phyloP scores from a whole-genome alignment of 129 eudicot species.

The Pseudognaphalium luteoalbum region DNA sequence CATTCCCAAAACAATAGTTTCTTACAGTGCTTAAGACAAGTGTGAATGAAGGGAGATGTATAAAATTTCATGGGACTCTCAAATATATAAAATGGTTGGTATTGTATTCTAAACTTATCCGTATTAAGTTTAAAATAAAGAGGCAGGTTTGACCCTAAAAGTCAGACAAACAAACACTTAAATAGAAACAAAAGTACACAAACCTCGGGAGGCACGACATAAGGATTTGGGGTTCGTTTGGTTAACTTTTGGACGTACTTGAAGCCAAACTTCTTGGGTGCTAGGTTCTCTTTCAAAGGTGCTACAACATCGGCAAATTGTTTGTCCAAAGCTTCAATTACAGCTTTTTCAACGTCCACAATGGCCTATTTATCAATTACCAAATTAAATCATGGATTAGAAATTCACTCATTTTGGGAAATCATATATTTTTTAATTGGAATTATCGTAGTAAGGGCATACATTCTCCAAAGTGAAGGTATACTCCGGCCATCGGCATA shows the following conservation, averaged over 20 bases:
- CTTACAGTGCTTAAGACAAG: not conserved
- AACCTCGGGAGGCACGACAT: slow-evolving; percentile 66
- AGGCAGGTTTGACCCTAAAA: not conserved
- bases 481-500: slow-evolving; percentile 91
- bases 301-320: slow-evolving; percentile 60
- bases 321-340: slow-evolving; percentile 60
- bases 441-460: slow-evolving; percentile 22
- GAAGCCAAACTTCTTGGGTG: slow-evolving; percentile 64
- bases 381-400: slow-evolving; percentile 18
- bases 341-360: slow-evolving; percentile 64
- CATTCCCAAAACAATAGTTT: not conserved
- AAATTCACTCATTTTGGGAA: not conserved
- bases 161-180: not conserved
- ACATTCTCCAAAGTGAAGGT: slow-evolving; percentile 77
- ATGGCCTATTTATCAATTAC: slow-evolving; percentile 48
- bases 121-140: not conserved
- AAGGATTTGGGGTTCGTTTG: slow-evolving; percentile 51
- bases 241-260: slow-evolving; percentile 66
- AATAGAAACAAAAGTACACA: not conserved
- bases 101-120: not conserved
- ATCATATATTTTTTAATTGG: not conserved
- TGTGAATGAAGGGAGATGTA: not conserved
- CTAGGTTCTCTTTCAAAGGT: slow-evolving; percentile 61
- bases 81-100: not conserved
- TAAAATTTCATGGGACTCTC: not conserved